Base-by-base conservation (phyloP, 108 stramenopile species). In the Fragilariopsis cylindrus region DNA sequence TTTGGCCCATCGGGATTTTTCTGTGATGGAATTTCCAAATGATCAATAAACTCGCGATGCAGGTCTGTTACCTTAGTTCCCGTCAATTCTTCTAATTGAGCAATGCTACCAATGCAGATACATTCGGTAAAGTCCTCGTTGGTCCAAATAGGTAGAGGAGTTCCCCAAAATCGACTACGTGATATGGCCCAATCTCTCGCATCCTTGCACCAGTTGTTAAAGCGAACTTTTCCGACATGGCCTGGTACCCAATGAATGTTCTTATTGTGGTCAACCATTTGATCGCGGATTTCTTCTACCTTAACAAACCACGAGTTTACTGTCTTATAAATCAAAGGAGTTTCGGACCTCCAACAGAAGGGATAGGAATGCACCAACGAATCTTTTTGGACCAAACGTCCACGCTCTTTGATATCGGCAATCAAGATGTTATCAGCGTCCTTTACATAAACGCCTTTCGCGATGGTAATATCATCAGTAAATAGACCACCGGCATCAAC, bases 261-360 rank as follows among this genome's bases (percentile, higher is more conserved):
- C 49, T 87, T 84, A 83, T 99, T 99, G 89, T 98, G 98, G n/a
- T 67, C 88, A 11, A 99, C 85, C 41, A 99, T 85, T 48, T 91
- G 87, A 53, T 98, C 97, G 30, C 95, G 91, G 80, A 99, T 97
- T 65, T 93, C 89, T 70, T 98, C 98, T 49, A 99, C 98, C 69
- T 89, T 92, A 60, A 99, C 89, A 66, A 99, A 99, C 98, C 98
- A 99, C 12, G 96, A 97, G n/a, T 98, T 98, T 1, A 99, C 98
- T 2, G 98, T 98, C 83, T 97, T 97, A 96, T 99, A 99, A 73
- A 99, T 99, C 58, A 99, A 86, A 7, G 99, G 99, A 4, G 99
- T 99, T 77, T 99, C 98, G 5, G 97, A 98, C 57, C 99, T 79
- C 98, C 98, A 99, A 82, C 99, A 99, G 83, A 97, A 99, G 4